Conservation (phyloP, 805 yeast species). For the Nakazawaea populi region DNA sequence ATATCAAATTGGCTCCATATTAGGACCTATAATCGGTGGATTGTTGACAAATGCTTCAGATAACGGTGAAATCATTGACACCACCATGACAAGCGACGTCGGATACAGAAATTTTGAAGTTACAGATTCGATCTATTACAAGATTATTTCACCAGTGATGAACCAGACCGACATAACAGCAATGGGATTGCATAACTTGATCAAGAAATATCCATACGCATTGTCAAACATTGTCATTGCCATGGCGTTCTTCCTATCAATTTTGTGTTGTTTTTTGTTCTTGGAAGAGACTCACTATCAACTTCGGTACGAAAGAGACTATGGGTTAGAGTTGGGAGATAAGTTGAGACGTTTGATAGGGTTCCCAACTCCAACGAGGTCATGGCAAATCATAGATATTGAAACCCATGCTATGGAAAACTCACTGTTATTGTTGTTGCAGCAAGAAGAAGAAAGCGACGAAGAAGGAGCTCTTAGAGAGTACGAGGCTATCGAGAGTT, state of each 20-base stretch:
- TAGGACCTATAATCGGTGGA: slow-evolving; percentile 50
- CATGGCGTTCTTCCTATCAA: slow-evolving; percentile 23
- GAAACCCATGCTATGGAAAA: background rate
- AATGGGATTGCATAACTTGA: slow-evolving; percentile 19
- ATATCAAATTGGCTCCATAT: slow-evolving; percentile 51
- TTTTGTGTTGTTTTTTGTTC: slow-evolving; percentile 38
- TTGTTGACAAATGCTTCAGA: slow-evolving; percentile 2
- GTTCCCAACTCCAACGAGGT: slow-evolving; percentile 4
- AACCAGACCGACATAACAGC: no score
- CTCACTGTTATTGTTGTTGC: no score
- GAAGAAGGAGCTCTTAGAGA: no score
- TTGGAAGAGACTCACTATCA: slow-evolving; percentile 47
- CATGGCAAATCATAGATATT: background rate
- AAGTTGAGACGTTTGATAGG: slow-evolving; percentile 17
- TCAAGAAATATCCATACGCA: slow-evolving; percentile 39
- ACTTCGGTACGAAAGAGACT: slow-evolving; percentile 27
- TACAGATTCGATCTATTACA: background rate
- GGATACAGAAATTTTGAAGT: background rate
- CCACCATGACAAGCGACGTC: background rate
- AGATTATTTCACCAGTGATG: background rate
- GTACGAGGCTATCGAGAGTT: no score
- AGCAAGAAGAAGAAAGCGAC: no score
- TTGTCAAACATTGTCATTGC: slow-evolving; percentile 43
- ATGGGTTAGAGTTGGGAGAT: slow-evolving; percentile 42
- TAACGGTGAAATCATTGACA: background rate